Evolutionary conservation across 2,329 filamentous ascomycete genomes (phyloP).

Genomic region (Talaromyces atroroseus): DNA sequence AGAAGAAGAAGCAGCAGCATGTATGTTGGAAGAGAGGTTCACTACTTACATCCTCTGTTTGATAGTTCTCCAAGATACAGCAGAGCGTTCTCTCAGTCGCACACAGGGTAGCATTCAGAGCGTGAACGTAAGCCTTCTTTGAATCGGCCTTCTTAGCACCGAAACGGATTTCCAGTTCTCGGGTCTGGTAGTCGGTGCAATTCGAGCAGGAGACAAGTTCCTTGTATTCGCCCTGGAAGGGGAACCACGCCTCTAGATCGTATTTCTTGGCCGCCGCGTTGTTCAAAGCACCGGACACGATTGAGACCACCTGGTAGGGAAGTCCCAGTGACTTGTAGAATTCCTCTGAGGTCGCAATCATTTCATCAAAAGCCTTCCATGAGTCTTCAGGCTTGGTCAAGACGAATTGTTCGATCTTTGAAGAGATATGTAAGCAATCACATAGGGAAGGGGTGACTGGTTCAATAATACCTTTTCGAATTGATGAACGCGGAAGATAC

Average conservation of each 20-base stretch:
- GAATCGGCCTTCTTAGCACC: conserved; percentile 78
- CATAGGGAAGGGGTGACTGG: background rate
- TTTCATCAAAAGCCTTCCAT: conserved; percentile 88
- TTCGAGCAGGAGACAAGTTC: conserved; percentile 97
- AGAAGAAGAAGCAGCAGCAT: too few relatives aligned
- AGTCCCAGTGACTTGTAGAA: conserved; percentile 89
- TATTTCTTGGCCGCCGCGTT: conserved; percentile 88
- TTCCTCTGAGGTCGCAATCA: conserved; percentile 86
- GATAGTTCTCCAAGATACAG: conserved; percentile 95
- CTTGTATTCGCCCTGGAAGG: conserved; percentile 95
- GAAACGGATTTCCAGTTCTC: conserved; percentile 87
- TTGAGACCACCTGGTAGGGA: conserved; percentile 86
- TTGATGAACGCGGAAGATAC: conserved; percentile 95
- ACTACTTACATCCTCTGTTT: conserved; percentile 68
- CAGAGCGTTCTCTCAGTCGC: conserved; percentile 90
- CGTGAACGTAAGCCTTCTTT: conserved; percentile 92
- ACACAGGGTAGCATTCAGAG: conserved; percentile 81
- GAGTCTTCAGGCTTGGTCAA: conserved; percentile 81
- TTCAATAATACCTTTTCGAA: conserved; percentile 70
- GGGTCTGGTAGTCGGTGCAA: conserved; percentile 95
- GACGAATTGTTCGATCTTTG: conserved; percentile 68
- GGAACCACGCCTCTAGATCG: conserved; percentile 95
- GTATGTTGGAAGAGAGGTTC: background rate
- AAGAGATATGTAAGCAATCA: background rate
- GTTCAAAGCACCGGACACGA: conserved; percentile 93